Evolutionary conservation across 1,284 basidiomycete genomes (phyloP), one percentile per base, ranked within the genome.

Genomic region (Malassezia yamatoensis): DNA sequence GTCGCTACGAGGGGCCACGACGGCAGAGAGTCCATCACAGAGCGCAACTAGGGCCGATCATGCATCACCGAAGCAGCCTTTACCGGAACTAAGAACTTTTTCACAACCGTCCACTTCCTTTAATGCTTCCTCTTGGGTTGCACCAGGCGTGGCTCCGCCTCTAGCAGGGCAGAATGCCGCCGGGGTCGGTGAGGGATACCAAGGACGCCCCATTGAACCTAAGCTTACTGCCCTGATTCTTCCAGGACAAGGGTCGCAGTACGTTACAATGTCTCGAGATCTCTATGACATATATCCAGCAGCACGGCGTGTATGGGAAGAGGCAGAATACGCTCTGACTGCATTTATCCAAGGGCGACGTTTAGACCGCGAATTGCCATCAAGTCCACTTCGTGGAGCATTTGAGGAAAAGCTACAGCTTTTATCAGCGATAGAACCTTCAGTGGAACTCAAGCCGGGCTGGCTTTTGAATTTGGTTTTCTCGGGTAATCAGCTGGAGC

Each of bases 231-330:
- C 69, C 0, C 60, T 73, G 24, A 67, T 74, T 58, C 60, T 72
- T 20, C 70, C 71, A 1, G 70, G 70, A 3, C 69, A 69, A 43
- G 72, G 70, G 6, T 71, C 68, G 1, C 69, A 71, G 54, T 73
- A 73, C 54, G 69, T 73, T 15, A 66, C 65, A 56, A 72, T 74
- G 72, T 64, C 67, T 11, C 61, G 63, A 18, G 70, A 74, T 35
- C 60, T 73, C 35, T 74, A 67, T 61, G 58, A 66, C 16, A 33
- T 58, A 10, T 74, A 66, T 49, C 57, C 62, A n/a, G 54, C 66
- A 5, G 69, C 70, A 4, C 57, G 72, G 2, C 58, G 58, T 12
- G 59, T 71, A 15, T 74, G 72, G 70, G 61, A 67, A 29, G 60
- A 65, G 43, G 69, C 70, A 1, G 70, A 74, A 46, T 64, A 68